phyloP scores from a whole-genome alignment of 2,329 filamentous ascomycete species.

The Pseudomassariella vexata region DNA sequence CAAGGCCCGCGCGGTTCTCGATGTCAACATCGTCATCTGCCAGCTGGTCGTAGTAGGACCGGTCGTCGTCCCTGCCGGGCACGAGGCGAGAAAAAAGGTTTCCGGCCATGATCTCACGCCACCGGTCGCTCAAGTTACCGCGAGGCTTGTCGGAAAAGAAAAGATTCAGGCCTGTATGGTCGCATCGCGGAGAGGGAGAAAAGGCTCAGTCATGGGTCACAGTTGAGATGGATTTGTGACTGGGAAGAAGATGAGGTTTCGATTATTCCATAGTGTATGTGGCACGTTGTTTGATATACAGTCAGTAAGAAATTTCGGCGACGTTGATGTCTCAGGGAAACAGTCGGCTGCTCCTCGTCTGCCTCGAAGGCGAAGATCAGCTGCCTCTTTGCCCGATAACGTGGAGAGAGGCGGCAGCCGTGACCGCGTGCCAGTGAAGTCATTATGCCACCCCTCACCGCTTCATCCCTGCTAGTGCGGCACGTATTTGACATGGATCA shows the following conservation, averaged over 20 bases:
- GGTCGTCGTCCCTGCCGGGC: constrained; percentile 26
- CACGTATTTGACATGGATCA: too few relatives aligned
- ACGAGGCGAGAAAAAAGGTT: constrained; percentile 42
- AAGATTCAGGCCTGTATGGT: neutral
- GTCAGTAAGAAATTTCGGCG: too few relatives aligned
- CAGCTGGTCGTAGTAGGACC: constrained; percentile 46
- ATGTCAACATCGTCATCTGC: constrained; percentile 34
- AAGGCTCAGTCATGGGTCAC: neutral
- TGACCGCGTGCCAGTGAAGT: constrained; percentile 8
- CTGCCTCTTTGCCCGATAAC: constrained; percentile 1
- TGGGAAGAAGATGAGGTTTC: too few relatives aligned
- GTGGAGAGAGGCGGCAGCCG: constrained; percentile 5
- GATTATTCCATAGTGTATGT: too few relatives aligned
- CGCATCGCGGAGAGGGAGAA: constrained; percentile 2
- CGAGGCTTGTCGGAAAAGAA: neutral
- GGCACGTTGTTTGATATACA: too few relatives aligned
- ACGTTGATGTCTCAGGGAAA: constrained; percentile 4
- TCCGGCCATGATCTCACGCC: constrained; percentile 35
- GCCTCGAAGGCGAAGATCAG: constrained; percentile 3
- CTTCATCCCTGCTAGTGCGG: too few relatives aligned
- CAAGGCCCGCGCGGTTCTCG: constrained; percentile 35
- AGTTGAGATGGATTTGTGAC: too few relatives aligned
- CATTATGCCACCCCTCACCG: constrained; percentile 3
- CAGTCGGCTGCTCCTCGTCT: constrained; percentile 6
- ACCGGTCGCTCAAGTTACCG: neutral